Base-by-base conservation (phyloP, 345 rosid genomes). In the Eucalyptus brandiana region DNA sequence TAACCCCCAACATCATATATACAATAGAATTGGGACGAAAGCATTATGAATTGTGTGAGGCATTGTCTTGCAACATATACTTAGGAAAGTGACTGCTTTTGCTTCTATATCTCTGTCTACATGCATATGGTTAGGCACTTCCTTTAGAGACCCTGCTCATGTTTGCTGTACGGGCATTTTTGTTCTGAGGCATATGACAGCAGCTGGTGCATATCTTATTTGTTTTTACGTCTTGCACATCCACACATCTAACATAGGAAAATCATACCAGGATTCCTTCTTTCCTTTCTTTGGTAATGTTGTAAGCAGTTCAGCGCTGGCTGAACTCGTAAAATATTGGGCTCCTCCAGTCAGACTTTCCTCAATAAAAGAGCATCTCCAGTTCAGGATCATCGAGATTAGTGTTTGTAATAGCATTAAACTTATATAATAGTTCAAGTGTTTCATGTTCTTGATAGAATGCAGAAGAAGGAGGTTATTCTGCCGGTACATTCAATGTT, bases 401-500 rank as follows among this genome's bases (percentile, higher is more conserved):
- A 65, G 76, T 65, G 19, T 19, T 24, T 81, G 87, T 69, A 30
- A 48, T 86, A 86, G 40, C 65, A 56, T 34, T 65, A 54, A 89
- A 47, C n/a, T 67, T 40, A 37, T 87, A 48, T 86, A 18, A 76
- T 56, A 14, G 1, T 6, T 54, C 76, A 40, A 12, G 49, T 44
- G 11, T 53, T 67, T 51, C 88, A 16, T 30, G 72, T 65, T 60
- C 72, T 65, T 60, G 88, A 90, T 48, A 96, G 99, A 93, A 94
- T 86, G 99, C 98, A 87, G 97, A 96, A 90, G 95, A 89, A 60
- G 99, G 95, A 91, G 94, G 96, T 88, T 96, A 96, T 94, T 98
- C 99, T 56, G 93, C 96, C 88, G 97, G 99, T 80, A 97, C 99
- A 91, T 96, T 97, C 92, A 97, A 96, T 87, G 98, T 96, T 87